Conservation (phyloP, 2,329 filamentous ascomycete genomes). For the Erysiphe pulchra region DNA sequence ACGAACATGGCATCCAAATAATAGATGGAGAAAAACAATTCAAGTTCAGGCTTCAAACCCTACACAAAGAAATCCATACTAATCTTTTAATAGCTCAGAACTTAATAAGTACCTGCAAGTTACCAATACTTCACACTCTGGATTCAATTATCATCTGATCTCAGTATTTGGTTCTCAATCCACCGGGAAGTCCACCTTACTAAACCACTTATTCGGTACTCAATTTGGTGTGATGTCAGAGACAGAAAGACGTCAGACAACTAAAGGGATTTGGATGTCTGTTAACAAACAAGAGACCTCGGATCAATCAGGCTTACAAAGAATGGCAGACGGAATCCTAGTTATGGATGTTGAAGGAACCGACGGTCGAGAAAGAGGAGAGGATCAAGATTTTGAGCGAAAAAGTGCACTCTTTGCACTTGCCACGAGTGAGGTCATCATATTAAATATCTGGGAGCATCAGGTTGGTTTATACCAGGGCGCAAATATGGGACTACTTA, state of each 20-base stretch:
- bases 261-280: slow-evolving; percentile 98
- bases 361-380: slow-evolving; percentile 81
- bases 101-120: slow-evolving; percentile 59
- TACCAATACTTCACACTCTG: slow-evolving; percentile 59
- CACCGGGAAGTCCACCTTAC: slow-evolving; percentile 87
- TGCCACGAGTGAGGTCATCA: slow-evolving; percentile 89
- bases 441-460: slow-evolving; percentile 98
- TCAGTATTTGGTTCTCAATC: slow-evolving; percentile 98
- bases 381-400: slow-evolving; percentile 96
- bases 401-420: slow-evolving; percentile 95
- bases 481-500: slow-evolving; percentile 93
- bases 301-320: slow-evolving; percentile 19
- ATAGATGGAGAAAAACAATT: slow-evolving; percentile 92
- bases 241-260: slow-evolving; percentile 78
- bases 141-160: slow-evolving; percentile 98
- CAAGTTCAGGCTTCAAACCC: slow-evolving; percentile 37
- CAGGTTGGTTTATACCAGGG: slow-evolving; percentile 96
- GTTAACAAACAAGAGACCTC: slow-evolving; percentile 56
- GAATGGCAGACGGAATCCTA: slow-evolving; percentile 90
- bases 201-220: slow-evolving; percentile 89
- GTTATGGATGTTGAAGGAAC: slow-evolving; percentile 99
- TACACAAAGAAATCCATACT: slow-evolving; percentile 1
- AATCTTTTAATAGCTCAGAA: slow-evolving; percentile 28
- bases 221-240: slow-evolving; percentile 97
- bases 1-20: slow-evolving; percentile 88